Conservation (phyloP, 257 asterid species). For the Solanum bukasovii region DNA sequence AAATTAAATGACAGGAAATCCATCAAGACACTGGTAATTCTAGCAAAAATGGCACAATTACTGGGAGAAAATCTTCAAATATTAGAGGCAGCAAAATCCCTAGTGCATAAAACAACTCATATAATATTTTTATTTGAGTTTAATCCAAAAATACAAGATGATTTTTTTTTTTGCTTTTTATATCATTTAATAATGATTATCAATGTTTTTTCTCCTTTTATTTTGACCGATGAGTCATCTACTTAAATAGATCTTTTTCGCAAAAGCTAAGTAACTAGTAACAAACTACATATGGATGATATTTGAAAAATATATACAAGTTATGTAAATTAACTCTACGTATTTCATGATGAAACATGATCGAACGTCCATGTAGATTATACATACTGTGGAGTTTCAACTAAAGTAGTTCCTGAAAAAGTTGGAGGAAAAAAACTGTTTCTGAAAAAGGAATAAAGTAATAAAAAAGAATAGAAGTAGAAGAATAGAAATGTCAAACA, state of each 20-base stretch:
- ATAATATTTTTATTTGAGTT: neutral
- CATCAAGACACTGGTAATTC: neutral
- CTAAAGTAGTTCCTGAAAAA: neutral
- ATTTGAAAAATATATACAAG: neutral
- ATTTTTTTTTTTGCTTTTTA: neutral
- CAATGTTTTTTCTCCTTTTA: neutral
- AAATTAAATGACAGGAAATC: neutral
- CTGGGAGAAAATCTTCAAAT: neutral
- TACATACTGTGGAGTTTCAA: neutral
- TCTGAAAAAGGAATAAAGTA: neutral
- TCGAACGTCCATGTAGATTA: rapidly evolving
- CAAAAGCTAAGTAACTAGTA: neutral
- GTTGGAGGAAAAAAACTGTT: neutral
- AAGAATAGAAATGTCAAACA: neutral
- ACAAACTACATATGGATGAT: neutral
- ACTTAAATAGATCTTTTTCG: neutral
- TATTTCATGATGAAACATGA: neutral
- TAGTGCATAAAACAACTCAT: neutral
- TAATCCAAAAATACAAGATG: neutral
- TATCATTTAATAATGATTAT: neutral
- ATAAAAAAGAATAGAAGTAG: neutral
- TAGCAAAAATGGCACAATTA: neutral
- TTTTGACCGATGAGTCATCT: neutral
- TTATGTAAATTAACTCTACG: neutral
- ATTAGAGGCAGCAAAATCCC: neutral